Conservation (phyloP, 768 basidiomycete genomes). For the Tubosaeta sp. region DNA sequence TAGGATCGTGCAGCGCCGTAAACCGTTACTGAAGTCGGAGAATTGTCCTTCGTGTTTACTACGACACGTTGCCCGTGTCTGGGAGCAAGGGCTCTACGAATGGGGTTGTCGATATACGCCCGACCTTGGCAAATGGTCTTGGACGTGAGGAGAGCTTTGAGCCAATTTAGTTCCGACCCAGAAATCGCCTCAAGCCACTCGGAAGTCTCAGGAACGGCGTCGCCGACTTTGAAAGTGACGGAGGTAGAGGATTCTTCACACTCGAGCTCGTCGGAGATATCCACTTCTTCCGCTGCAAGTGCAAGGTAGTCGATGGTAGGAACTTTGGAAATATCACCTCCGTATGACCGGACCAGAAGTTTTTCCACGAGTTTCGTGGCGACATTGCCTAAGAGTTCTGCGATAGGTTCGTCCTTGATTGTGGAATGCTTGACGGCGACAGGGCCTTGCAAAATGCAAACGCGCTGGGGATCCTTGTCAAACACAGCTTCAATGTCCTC, state of each 20-base stretch:
- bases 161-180: constrained; percentile 80
- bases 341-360: constrained; percentile 75
- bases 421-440: constrained; percentile 87
- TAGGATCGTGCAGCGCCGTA: constrained; percentile 80
- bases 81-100: constrained; percentile 82
- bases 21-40: constrained; percentile 56
- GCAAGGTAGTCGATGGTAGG: constrained; percentile 86
- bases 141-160: constrained; percentile 78
- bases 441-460: constrained; percentile 96
- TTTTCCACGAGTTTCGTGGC: constrained; percentile 71
- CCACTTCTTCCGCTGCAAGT: constrained; percentile 38
- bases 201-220: constrained; percentile 51
- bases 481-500: constrained; percentile 99
- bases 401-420: constrained; percentile 91
- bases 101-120: constrained; percentile 83
- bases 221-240: constrained; percentile 49
- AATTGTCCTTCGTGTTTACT: constrained; percentile 43
- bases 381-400: constrained; percentile 87
- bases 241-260: constrained; percentile 39
- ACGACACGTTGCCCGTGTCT: constrained; percentile 76
- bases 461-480: constrained; percentile 97
- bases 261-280: constrained; percentile 40
- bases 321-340: constrained; percentile 66
- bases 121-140: constrained; percentile 83
- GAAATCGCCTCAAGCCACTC: constrained; percentile 84